A percentile compares a stretch with the other conserved stretches of the same genome.
phyloP scores from a whole-genome alignment of 441 rosid genomes.

The Bocquillonia castaneifolia region DNA sequence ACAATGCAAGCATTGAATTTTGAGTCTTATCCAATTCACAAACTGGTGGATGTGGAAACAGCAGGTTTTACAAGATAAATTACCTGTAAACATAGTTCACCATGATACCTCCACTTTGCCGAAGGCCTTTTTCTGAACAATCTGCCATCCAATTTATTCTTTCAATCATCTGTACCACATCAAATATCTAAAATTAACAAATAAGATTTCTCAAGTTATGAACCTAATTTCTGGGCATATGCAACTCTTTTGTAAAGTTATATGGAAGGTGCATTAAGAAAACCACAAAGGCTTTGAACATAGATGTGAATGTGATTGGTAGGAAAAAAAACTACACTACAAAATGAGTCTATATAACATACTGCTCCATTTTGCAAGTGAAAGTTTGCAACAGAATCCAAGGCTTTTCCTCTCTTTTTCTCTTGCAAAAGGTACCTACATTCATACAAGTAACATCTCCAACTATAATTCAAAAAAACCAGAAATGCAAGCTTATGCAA shows the following conservation, averaged over 20 bases:
- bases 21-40: slow-evolving; percentile 12
- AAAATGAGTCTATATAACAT: slow-evolving; percentile 25
- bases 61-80: slow-evolving; percentile 1
- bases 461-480: slow-evolving; percentile 6
- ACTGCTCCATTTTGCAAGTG: slow-evolving; percentile 99
- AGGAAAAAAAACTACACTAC: background rate
- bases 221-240: background rate
- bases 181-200: slow-evolving; percentile 3
- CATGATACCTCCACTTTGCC: slow-evolving; percentile 91
- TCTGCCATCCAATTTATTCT: slow-evolving; percentile 99
- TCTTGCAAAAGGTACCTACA: slow-evolving; percentile 79
- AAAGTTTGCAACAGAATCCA: slow-evolving; percentile 95
- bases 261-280: too few relatives aligned
- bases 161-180: slow-evolving; percentile 64
- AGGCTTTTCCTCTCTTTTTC: slow-evolving; percentile 93
- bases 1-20: background rate
- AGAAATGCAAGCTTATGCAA: slow-evolving; percentile 5
- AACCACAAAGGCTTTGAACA: background rate
- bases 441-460: slow-evolving; percentile 17
- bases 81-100: slow-evolving; percentile 92
- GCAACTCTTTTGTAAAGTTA: too few relatives aligned
- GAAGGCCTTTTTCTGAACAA: slow-evolving; percentile 63
- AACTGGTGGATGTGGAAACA: background rate
- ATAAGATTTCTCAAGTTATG: background rate
- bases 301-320: background rate